phyloP scores from a whole-genome alignment of 129 eudicot genomes.

The Apium graveolens region DNA sequence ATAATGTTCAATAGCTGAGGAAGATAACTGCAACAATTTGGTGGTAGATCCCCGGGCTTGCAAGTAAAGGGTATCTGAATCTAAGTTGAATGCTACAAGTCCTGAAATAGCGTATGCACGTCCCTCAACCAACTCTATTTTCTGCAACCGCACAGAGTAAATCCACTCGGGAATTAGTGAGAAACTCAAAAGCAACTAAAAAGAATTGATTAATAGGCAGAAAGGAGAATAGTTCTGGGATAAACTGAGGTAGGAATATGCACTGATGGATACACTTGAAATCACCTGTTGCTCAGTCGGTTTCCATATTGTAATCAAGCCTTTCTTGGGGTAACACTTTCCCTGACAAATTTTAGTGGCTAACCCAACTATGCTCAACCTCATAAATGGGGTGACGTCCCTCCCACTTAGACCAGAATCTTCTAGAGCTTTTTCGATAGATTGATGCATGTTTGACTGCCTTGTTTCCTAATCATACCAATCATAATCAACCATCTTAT shows the following conservation, averaged over 20 bases:
- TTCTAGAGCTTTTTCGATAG: conserved; percentile 60
- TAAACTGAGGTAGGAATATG: background rate
- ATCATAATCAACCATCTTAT: background rate
- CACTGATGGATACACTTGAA: background rate
- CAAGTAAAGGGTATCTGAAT: conserved; percentile 50
- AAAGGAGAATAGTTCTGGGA: background rate
- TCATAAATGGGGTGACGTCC: conserved; percentile 73
- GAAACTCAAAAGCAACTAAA: background rate
- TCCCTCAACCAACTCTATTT: conserved; percentile 61
- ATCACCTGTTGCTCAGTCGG: conserved; percentile 82
- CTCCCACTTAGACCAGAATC: conserved; percentile 65
- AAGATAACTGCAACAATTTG: conserved; percentile 55
- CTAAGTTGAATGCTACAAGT: conserved; percentile 53
- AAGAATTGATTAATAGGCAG: background rate
- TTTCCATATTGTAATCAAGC: conserved; percentile 79
- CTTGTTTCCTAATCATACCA: conserved; percentile 45
- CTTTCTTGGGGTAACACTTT: conserved; percentile 27
- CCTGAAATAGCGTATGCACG: conserved; percentile 62
- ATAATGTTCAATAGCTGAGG: conserved; percentile 31
- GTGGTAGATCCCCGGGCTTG: conserved; percentile 59
- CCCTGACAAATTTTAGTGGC: conserved; percentile 19
- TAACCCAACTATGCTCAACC: conserved; percentile 80
- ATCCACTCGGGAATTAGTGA: conserved; percentile 8
- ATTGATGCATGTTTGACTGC: conserved; percentile 54
- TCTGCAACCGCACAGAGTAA: conserved; percentile 25